These are phyloP conservation scores for Wickerhamomyces sp. DNA, from an alignment of 1,139 yeast genomes.

Conservation along the genomic window DNA sequence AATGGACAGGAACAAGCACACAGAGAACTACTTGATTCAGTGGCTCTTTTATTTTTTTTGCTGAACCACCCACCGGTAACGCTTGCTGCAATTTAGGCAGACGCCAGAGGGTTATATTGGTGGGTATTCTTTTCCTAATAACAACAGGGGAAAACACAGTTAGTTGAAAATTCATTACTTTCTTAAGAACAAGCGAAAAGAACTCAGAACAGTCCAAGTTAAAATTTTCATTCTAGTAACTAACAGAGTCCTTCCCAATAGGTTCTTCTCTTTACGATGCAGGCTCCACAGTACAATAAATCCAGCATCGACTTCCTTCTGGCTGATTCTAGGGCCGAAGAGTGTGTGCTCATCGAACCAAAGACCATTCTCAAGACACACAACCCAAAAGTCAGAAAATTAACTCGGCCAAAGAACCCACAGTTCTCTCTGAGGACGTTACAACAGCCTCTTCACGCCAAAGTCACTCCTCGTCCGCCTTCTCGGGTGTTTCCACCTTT, in stretches of 20 bases:
- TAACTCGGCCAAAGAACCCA: constrained; percentile 16
- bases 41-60: too few relatives aligned
- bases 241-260: neutral
- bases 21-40: too few relatives aligned
- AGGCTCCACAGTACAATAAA: constrained; percentile 11
- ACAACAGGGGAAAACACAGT: neutral
- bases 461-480: constrained; percentile 22
- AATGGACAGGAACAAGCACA: too few relatives aligned
- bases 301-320: constrained; percentile 20
- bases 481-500: constrained; percentile 21
- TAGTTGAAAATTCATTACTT: too few relatives aligned
- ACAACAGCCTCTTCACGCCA: constrained; percentile 25
- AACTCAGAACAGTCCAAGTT: neutral
- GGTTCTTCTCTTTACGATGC: neutral
- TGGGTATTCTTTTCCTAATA: neutral
- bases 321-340: constrained; percentile 9
- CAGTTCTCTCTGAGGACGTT: constrained; percentile 15
- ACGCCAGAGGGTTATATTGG: too few relatives aligned
- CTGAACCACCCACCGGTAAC: too few relatives aligned
- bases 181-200: neutral
- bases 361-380: constrained; percentile 6
- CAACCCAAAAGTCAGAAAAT: constrained; percentile 8
- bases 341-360: constrained; percentile 9
- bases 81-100: too few relatives aligned
- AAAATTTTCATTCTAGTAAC: too few relatives aligned